Evolutionary conservation across 345 rosid species (phyloP).

Genomic region (Syzygium grande): DNA sequence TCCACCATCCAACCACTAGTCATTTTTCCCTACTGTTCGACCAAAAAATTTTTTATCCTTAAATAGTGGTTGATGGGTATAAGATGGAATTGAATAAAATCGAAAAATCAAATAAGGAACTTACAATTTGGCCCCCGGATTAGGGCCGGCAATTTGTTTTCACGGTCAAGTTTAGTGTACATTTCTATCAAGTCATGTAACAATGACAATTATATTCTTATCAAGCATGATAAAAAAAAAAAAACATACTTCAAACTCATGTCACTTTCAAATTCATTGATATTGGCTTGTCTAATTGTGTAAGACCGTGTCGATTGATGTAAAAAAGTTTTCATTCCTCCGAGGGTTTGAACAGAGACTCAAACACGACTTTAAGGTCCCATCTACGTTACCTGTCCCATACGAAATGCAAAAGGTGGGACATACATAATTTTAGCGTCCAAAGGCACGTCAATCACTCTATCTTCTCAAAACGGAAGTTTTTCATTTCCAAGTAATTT

Average conservation of each 20-base stretch:
- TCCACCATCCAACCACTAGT: not conserved
- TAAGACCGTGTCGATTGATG: rapidly evolving
- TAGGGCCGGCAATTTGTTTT: not conserved
- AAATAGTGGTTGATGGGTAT: not conserved
- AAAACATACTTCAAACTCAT: not conserved
- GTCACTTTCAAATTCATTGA: not conserved
- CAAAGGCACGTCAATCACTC: not conserved
- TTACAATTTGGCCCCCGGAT: not conserved
- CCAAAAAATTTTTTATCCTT: not conserved
- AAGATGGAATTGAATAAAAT: not conserved
- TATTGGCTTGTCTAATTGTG: not conserved
- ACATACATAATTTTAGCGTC: not conserved
- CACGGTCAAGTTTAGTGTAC: not conserved
- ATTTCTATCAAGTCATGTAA: not conserved
- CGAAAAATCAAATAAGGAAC: not conserved
- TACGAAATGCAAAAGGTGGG: rapidly evolving
- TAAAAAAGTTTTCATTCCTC: not conserved
- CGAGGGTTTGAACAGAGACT: rapidly evolving
- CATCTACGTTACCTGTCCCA: rapidly evolving
- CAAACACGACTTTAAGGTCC: not conserved
- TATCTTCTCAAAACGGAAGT: not conserved
- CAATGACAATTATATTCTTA: not conserved
- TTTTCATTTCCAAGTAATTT: not conserved
- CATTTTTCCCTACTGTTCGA: too few species aligned
- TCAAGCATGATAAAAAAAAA: not conserved